phyloP scores from a whole-genome alignment of 805 yeast species.

The Sporopachydermia quercuum region DNA sequence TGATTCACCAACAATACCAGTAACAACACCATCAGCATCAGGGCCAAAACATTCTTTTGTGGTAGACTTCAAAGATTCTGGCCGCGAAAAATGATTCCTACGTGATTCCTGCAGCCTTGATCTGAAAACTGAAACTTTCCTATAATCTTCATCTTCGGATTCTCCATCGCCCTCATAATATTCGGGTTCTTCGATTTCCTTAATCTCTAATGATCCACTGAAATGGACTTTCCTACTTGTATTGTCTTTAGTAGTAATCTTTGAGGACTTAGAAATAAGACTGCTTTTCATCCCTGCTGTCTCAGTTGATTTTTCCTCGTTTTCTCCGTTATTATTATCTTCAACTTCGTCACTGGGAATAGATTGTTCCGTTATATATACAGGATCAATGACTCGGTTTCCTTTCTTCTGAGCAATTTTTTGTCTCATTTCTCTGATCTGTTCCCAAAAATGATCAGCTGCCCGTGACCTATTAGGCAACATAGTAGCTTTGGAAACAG shows the following conservation, averaged over 20 bases:
- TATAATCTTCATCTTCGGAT: conserved; percentile 2
- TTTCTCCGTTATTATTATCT: conserved; percentile 1
- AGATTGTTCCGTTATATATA: neutral
- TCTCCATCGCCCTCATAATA: conserved; percentile 9
- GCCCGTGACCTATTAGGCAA: neutral
- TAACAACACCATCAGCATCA: too few species aligned
- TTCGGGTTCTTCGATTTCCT: conserved; percentile 11
- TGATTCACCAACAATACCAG: conserved; percentile 8
- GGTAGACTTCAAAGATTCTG: too few species aligned
- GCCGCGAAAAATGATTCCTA: too few species aligned
- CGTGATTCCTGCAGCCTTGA: neutral
- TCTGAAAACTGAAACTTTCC: neutral
- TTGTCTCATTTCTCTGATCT: conserved; percentile 1
- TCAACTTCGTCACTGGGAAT: too few species aligned
- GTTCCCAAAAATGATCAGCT: neutral
- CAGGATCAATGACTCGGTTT: neutral
- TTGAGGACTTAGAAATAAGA: neutral
- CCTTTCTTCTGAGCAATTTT: neutral
- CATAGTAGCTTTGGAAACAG: neutral
- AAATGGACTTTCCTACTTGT: neutral
- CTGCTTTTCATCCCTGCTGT: conserved; percentile 1
- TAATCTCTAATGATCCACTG: conserved; percentile 4
- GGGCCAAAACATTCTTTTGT: too few species aligned
- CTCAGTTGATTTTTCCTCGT: neutral
- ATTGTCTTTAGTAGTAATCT: too few species aligned